Percentiles rank a stretch among this genome's conserved stretches.
These are phyloP conservation scores for Trichoderma afroharzianum DNA, from an alignment of 2,329 filamentous ascomycete genomes.

Conservation along the genomic window DNA sequence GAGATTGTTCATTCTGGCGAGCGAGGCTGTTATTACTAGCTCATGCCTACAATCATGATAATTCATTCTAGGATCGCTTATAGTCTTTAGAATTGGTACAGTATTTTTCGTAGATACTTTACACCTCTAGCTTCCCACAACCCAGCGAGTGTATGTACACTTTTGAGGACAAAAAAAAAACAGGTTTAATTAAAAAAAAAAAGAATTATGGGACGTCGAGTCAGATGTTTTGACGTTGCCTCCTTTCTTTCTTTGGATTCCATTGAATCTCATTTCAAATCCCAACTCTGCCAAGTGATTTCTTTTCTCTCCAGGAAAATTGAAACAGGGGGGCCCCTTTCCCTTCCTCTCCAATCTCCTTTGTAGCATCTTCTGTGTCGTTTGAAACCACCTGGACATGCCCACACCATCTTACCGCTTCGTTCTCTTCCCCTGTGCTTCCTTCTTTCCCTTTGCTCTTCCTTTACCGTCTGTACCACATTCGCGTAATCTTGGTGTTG, in stretches of 20 bases:
- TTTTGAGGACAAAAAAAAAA: constrained; percentile 2
- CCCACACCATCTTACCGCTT: neutral
- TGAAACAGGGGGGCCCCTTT: neutral
- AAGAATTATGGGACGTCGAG: neutral
- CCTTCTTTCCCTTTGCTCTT: neutral
- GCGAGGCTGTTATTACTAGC: neutral
- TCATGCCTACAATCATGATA: neutral
- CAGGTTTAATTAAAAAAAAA: neutral
- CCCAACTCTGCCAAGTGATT: neutral
- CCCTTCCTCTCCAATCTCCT: neutral
- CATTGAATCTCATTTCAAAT: neutral
- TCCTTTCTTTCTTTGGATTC: neutral
- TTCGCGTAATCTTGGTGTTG: constrained; percentile 50
- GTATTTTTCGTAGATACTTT: constrained; percentile 12
- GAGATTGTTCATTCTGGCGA: neutral
- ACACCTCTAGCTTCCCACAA: constrained; percentile 7
- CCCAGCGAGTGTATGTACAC: constrained; percentile 19
- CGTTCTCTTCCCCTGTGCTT: too few relatives aligned
- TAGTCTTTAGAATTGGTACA: constrained; percentile 6
- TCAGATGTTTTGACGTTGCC: neutral
- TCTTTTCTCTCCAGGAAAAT: neutral
- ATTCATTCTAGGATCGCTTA: neutral
- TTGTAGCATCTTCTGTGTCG: neutral
- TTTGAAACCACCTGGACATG: neutral
- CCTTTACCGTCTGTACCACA: constrained; percentile 57